These are phyloP conservation scores for Amanita pseudoporphyria DNA, from an alignment of 768 basidiomycete species.

Conservation along the genomic window DNA sequence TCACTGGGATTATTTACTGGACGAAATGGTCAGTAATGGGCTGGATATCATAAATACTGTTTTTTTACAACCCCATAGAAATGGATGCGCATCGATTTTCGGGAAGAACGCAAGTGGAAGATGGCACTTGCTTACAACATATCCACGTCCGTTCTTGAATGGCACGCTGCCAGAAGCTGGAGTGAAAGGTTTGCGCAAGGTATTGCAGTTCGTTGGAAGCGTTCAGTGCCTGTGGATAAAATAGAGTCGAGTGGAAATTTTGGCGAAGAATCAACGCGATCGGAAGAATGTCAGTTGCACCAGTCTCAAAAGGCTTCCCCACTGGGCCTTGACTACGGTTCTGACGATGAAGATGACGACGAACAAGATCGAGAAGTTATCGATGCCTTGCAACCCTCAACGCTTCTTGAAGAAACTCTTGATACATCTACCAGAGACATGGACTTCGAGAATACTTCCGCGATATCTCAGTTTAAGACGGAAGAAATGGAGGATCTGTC, in stretches of 20 bases:
- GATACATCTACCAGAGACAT: constrained; percentile 20
- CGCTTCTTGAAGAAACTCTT: constrained; percentile 49
- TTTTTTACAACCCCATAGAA: constrained; percentile 38
- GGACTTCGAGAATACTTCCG: constrained; percentile 14
- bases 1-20: constrained; percentile 93
- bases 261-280: constrained; percentile 17
- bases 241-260: constrained; percentile 15
- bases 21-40: constrained; percentile 73
- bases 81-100: constrained; percentile 96
- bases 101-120: constrained; percentile 93
- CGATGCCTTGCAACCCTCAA: constrained; percentile 50
- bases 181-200: constrained; percentile 59
- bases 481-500: constrained; percentile 8
- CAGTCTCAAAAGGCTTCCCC: constrained; percentile 20
- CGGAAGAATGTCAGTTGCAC: constrained; percentile 14
- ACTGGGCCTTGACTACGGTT: constrained; percentile 43
- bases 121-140: constrained; percentile 74
- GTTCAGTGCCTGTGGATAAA: constrained; percentile 28
- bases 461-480: constrained; percentile 11
- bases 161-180: constrained; percentile 65
- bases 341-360: constrained; percentile 62
- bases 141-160: constrained; percentile 75
- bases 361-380: constrained; percentile 43
- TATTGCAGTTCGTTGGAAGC: constrained; percentile 59
- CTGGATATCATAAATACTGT: constrained; percentile 6